Evolutionary conservation across 1,284 basidiomycete species (phyloP), one percentile per base, ranked within the genome.

Genomic region (Melampsora larici-populina): DNA sequence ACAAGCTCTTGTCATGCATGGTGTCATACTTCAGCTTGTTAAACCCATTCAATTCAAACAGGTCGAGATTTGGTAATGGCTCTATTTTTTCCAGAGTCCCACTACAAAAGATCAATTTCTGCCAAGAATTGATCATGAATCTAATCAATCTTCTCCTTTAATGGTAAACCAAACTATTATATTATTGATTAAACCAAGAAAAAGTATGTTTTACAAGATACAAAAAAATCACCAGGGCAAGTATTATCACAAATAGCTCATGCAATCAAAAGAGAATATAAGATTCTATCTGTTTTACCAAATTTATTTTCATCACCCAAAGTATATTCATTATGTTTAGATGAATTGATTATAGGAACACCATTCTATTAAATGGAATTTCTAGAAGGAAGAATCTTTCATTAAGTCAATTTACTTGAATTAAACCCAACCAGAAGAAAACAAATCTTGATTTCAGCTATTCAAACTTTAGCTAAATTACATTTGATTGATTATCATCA

Each of bases 331-430:
- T 36, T 36, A 36, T 36, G 36, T 36, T 36, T 36, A 36, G 9
- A 36, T 36, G 5, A 3, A 36, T 36, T 9, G 9, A 36, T 36
- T 9, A 36, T 36, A 3, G 96, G 94, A 0, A 93, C 93, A 43
- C 88, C 91, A 0, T 98, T 97, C 85, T 98, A 97, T 83, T 87
- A 98, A 51, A 97, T 97, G 95, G 90, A 96, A 83, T 97, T 92
- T 83, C 83, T 97, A 69, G 89, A 94, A 65, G 96, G 95, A 0
- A 87, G 96, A 62, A 96, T 97, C 82, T 97, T 97, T 85, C 92
- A 92, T 9, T 91, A 97, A 83, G 86, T 89, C 17, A 85, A 88
- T 76, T 90, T 97, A 89, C 88, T 88, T 0, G 89, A 91, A 80
- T 85, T 93, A 7, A 78, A 83, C 86, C 49, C 70, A n/a, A 58